phyloP scores from a whole-genome alignment of 257 asterid genomes.

The Avicennia marina region DNA sequence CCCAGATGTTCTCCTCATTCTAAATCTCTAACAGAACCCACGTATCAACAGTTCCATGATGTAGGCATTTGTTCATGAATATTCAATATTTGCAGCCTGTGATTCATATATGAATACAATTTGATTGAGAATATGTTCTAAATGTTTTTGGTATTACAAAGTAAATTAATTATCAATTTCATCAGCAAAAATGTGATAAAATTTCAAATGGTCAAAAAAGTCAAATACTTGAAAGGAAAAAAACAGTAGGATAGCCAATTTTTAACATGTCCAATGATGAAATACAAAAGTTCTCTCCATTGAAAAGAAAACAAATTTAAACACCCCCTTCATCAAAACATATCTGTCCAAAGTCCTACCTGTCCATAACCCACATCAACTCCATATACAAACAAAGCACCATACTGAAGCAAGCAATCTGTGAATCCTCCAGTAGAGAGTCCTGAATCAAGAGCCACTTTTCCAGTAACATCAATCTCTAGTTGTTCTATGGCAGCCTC shows the following conservation, averaged over 20 bases:
- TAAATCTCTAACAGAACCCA: neutral
- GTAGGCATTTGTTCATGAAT: too few species aligned
- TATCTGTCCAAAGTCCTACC: conserved; percentile 31
- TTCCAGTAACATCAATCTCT: conserved; percentile 73
- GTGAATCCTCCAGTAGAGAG: conserved; percentile 99
- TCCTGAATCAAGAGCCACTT: conserved; percentile 98
- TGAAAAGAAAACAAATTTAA: neutral
- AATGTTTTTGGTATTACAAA: neutral
- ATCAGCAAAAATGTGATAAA: neutral
- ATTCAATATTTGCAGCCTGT: too few species aligned
- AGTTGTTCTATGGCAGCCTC: conserved; percentile 93
- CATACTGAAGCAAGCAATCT: conserved; percentile 92
- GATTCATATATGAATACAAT: neutral
- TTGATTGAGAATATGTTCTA: conserved; percentile 5
- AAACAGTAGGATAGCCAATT: neutral
- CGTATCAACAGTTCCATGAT: neutral
- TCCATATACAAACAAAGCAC: conserved; percentile 94
- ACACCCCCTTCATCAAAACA: neutral
- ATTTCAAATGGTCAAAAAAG: neutral
- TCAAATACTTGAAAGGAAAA: neutral
- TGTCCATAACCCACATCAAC: conserved; percentile 99
- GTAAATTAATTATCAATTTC: neutral
- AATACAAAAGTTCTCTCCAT: neutral
- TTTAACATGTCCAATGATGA: neutral
- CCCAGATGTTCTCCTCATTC: neutral